Conservation (phyloP, 768 basidiomycete species). For the Tulasnella sp. region DNA sequence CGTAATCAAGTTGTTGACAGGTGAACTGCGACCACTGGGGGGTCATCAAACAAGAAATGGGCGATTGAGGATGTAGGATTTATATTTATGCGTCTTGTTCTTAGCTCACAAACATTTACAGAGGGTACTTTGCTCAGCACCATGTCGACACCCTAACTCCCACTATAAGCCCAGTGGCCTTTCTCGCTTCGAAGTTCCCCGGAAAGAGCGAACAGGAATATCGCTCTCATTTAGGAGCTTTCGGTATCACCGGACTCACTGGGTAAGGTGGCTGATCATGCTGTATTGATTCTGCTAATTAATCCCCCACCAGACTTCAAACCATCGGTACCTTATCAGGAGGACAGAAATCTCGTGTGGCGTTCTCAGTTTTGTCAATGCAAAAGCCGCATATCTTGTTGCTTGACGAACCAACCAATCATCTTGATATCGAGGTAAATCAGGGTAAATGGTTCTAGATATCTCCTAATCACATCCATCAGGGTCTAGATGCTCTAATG, state of each 20-base stretch:
- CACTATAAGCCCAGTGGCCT: constrained; percentile 81
- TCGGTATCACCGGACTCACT: constrained; percentile 94
- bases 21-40: constrained; percentile 55
- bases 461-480: no score
- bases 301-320: constrained; percentile 46
- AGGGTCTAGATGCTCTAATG: constrained; percentile 92
- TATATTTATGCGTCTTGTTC: background rate
- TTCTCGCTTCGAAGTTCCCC: constrained; percentile 82
- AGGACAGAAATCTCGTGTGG: constrained; percentile 93
- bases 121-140: constrained; percentile 88
- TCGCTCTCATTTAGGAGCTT: constrained; percentile 85
- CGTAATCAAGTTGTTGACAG: constrained; percentile 82
- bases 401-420: constrained; percentile 95
- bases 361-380: constrained; percentile 76
- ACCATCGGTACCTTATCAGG: constrained; percentile 83
- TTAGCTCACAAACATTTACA: constrained; percentile 24
- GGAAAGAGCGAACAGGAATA: constrained; percentile 96
- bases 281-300: background rate
- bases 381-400: constrained; percentile 84
- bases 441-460: no score
- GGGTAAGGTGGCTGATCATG: constrained; percentile 36
- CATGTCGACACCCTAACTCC: constrained; percentile 86
- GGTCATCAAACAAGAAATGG: constrained; percentile 88
- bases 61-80: constrained; percentile 66
- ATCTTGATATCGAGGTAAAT: constrained; percentile 79